Conservation (phyloP, 768 basidiomycete genomes). For the Tricholoma saponaceum region DNA sequence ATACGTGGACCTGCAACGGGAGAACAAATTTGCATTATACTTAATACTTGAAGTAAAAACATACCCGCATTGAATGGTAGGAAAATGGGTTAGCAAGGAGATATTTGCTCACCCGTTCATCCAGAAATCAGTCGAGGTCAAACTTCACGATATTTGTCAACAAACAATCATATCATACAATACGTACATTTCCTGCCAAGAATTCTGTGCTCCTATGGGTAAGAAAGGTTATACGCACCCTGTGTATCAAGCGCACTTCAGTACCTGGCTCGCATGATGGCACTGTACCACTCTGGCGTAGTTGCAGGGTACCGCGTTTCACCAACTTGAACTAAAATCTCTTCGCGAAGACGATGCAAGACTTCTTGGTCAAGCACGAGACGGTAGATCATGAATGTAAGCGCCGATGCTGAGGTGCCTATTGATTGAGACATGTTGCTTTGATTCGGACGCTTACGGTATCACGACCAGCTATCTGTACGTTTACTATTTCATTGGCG, state of each 20-base stretch:
- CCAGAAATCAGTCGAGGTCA: neutral
- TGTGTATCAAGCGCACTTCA: neutral
- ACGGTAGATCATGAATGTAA: neutral
- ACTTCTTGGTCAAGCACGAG: neutral
- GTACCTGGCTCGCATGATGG: neutral
- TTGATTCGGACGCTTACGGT: neutral
- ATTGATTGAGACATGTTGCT: no score
- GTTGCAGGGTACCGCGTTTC: neutral
- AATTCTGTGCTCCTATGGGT: neutral
- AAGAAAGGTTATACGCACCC: neutral
- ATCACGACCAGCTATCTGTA: neutral
- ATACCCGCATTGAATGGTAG: neutral
- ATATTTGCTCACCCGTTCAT: neutral
- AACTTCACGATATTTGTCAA: neutral
- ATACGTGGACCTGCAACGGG: neutral
- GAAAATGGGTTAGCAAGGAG: neutral
- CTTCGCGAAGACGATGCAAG: neutral
- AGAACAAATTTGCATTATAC: neutral
- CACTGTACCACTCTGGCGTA: neutral
- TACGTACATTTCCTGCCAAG: neutral
- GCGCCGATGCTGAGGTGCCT: neutral
- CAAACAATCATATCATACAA: neutral
- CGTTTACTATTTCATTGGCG: neutral
- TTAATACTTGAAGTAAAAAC: neutral
- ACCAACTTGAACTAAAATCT: neutral